Base-by-base conservation (phyloP, 176 grass and related monocot genomes). In the Microstegium vimineum region DNA sequence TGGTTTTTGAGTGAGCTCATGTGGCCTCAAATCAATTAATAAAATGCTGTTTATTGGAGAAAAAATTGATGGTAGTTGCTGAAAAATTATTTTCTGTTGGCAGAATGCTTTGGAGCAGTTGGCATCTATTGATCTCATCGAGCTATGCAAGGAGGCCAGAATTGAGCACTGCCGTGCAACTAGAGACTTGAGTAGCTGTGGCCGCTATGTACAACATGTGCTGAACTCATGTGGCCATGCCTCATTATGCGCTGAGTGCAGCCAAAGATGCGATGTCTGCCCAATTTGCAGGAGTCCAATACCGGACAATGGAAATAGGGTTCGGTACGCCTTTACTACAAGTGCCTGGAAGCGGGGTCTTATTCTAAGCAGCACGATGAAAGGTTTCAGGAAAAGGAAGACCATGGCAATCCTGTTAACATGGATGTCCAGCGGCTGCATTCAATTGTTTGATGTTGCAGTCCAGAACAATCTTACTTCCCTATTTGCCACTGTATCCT, bases 401-500 rank as follows among this genome's bases (percentile, higher is more conserved):
- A 82, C 57, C 71, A 84, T 61, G 68, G 40, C 52, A 80, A 91
- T 85, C 71, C 81, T 91, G 85, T 71, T 35, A 88, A 74, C 64
- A 83, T 84, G 82, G 92, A 98, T 54, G 86, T 98, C 62, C 86
- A 90, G 59, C 82, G 90, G 43, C 71, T 98, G 68, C 92, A 98
- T 89, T 87, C 83, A 34, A 34, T 86, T 98, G 73, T 98, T 98
- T 38, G 92, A 98, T 74, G 95, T 98, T 86, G 95, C 92, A 1
- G 81, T 95, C 51, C 83, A 87, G 81, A 98, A 98, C 80, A 98
- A 98, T 82, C 73, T 98, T 6, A 79, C 84, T 36, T 95, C 95
- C 65, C 91, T 79, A 93, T 98, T 42, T 95, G 95, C 80, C 92
- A 98, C 34, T 98, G 95, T 98, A 98, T 93, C 92, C 95, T 92